Conservation (phyloP, 495 filamentous ascomycete species). For the Penicillium desertorum region DNA sequence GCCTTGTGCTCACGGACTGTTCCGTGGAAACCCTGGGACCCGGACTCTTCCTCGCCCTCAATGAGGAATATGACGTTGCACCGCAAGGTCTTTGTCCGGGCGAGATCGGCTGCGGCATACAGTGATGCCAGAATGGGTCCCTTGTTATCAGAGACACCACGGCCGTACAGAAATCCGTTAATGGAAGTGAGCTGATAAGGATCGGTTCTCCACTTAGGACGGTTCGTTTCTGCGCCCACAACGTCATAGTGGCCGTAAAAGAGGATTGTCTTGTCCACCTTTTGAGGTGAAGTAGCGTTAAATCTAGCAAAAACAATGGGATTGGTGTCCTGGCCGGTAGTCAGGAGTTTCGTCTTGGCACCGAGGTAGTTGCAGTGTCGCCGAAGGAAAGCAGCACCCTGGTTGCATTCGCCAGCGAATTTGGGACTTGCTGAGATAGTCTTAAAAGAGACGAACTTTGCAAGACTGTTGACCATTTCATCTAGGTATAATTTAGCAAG, state of each 20-base stretch:
- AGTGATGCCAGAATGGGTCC: slow-evolving; percentile 90
- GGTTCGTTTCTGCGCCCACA: slow-evolving; percentile 83
- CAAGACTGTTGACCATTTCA: slow-evolving; percentile 77
- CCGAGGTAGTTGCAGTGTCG: slow-evolving; percentile 87
- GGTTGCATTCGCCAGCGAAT: slow-evolving; percentile 84
- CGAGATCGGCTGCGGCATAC: slow-evolving; percentile 86
- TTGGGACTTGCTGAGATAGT: slow-evolving; percentile 84
- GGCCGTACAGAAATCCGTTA: slow-evolving; percentile 94
- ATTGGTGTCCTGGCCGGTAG: slow-evolving; percentile 71
- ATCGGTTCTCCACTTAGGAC: slow-evolving; percentile 75
- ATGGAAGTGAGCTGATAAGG: slow-evolving; percentile 83
- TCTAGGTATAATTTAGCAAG: slow-evolving; percentile 44
- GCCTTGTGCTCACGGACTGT: slow-evolving; percentile 74
- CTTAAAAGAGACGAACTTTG: slow-evolving; percentile 82
- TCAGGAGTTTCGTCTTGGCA: slow-evolving; percentile 80
- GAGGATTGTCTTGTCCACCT: slow-evolving; percentile 80
- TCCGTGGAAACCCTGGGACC: slow-evolving; percentile 82
- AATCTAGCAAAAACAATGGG: slow-evolving; percentile 91
- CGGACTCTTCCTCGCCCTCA: slow-evolving; percentile 95
- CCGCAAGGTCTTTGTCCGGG: slow-evolving; percentile 70
- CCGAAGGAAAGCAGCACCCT: slow-evolving; percentile 86
- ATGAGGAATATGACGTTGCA: slow-evolving; percentile 91
- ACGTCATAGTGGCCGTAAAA: slow-evolving; percentile 99
- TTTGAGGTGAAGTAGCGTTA: slow-evolving; percentile 51
- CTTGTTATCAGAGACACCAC: slow-evolving; percentile 95